phyloP scores from a whole-genome alignment of 257 asterid species.

The Petrea volubilis region DNA sequence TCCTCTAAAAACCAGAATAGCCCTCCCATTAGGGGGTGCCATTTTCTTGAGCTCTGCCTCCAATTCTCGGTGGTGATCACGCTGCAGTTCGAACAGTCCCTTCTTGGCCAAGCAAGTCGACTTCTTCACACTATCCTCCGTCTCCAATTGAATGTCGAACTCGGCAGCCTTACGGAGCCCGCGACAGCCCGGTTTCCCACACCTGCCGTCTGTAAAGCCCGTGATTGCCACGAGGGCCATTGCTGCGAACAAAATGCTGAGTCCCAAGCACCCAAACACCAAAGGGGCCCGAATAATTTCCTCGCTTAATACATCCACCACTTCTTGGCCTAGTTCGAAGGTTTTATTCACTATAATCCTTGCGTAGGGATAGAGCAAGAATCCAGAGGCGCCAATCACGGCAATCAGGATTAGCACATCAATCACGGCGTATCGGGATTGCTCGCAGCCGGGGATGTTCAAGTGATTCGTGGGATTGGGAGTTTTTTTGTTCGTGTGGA shows the following conservation, averaged over 20 bases:
- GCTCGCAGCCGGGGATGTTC: conserved; percentile 68
- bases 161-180: conserved; percentile 92
- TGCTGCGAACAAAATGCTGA: conserved; percentile 59
- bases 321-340: conserved; percentile 49
- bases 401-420: conserved; percentile 77
- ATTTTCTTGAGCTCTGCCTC: conserved; percentile 95
- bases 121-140: conserved; percentile 67
- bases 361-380: conserved; percentile 65
- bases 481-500: conserved; percentile 39
- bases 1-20: conserved; percentile 77
- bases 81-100: conserved; percentile 76
- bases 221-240: conserved; percentile 61
- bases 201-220: conserved; percentile 48
- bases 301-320: conserved; percentile 53
- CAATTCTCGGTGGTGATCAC: conserved; percentile 76
- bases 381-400: conserved; percentile 69
- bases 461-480: conserved; percentile 39
- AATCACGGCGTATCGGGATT: conserved; percentile 66
- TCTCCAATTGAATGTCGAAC: conserved; percentile 86
- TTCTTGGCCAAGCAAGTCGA: conserved; percentile 37
- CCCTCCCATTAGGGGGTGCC: conserved; percentile 96
- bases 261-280: conserved; percentile 81
- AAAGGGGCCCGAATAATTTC: conserved; percentile 68
- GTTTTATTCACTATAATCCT: conserved; percentile 35
- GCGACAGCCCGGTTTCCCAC: conserved; percentile 75